Evolutionary conservation across 1,284 basidiomycete genomes (phyloP).

Genomic region (Exobasidium rhododendri): DNA sequence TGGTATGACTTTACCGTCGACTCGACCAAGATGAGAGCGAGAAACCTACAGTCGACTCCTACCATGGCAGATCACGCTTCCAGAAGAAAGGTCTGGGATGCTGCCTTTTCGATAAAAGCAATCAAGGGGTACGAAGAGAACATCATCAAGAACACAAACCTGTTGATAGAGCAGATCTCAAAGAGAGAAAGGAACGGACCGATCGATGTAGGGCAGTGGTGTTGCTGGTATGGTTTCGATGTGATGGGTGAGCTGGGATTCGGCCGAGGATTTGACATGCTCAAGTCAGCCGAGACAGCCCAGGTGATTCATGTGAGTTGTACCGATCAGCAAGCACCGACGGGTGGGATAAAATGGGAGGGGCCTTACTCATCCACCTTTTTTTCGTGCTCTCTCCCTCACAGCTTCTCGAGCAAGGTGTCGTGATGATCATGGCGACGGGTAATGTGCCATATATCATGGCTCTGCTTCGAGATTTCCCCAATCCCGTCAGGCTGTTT

Average conservation of each 20-base stretch:
- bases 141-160: slow-evolving; percentile 22
- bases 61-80: slow-evolving; percentile 21
- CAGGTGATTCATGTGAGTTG: slow-evolving; percentile 25
- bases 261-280: slow-evolving; percentile 23
- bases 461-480: slow-evolving; percentile 20
- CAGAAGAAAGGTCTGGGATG: slow-evolving; percentile 30
- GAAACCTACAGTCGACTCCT: slow-evolving; percentile 22
- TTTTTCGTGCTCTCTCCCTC: too few species aligned
- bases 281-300: slow-evolving; percentile 22
- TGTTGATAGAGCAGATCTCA: slow-evolving; percentile 23
- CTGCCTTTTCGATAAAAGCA: slow-evolving; percentile 26
- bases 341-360: too few species aligned
- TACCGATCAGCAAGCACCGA: too few species aligned
- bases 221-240: slow-evolving; percentile 27
- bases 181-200: slow-evolving; percentile 16
- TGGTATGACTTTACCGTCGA: slow-evolving; percentile 22
- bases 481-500: slow-evolving; percentile 26
- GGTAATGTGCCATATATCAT: slow-evolving; percentile 31
- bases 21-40: slow-evolving; percentile 16
- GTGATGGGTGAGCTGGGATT: slow-evolving; percentile 30
- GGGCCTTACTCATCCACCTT: too few species aligned
- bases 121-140: slow-evolving; percentile 31
- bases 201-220: slow-evolving; percentile 27
- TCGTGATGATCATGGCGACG: slow-evolving; percentile 20
- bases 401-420: slow-evolving; percentile 20